phyloP scores from a whole-genome alignment of 225 moss, liverwort and hornwort species.

The Neckera pumila region DNA sequence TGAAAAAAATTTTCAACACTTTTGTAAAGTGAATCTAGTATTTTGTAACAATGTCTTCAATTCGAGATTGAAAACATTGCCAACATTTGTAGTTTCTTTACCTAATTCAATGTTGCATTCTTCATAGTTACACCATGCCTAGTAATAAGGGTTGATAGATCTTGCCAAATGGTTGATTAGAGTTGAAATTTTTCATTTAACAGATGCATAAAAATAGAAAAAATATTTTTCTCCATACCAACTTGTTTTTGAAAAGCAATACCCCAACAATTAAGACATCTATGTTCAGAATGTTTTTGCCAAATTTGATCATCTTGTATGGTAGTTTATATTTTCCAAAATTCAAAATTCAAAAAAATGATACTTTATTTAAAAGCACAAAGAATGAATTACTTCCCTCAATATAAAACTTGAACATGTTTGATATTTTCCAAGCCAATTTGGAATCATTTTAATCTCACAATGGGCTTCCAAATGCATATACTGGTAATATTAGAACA shows the following conservation, averaged over 20 bases:
- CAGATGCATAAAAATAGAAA: not conserved
- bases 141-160: not conserved
- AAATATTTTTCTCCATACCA: not conserved
- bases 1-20: not conserved
- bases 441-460: not conserved
- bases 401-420: not conserved
- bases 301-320: not conserved
- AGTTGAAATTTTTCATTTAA: not conserved
- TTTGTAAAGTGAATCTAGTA: not conserved
- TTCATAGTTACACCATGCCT: accelerated
- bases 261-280: accelerated
- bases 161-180: not conserved
- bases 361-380: not conserved
- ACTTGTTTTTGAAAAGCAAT: not conserved
- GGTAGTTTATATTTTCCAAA: not conserved
- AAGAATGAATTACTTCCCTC: not conserved
- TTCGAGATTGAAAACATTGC: not conserved
- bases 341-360: not conserved
- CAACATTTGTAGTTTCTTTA: not conserved
- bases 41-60: not conserved
- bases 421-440: not conserved
- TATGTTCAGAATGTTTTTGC: too few relatives aligned
- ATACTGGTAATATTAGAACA: not conserved
- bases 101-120: not conserved
- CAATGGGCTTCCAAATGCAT: not conserved